Conservation (phyloP, 352 stramenopile species). For the Phytophthora fragariaefolia region DNA sequence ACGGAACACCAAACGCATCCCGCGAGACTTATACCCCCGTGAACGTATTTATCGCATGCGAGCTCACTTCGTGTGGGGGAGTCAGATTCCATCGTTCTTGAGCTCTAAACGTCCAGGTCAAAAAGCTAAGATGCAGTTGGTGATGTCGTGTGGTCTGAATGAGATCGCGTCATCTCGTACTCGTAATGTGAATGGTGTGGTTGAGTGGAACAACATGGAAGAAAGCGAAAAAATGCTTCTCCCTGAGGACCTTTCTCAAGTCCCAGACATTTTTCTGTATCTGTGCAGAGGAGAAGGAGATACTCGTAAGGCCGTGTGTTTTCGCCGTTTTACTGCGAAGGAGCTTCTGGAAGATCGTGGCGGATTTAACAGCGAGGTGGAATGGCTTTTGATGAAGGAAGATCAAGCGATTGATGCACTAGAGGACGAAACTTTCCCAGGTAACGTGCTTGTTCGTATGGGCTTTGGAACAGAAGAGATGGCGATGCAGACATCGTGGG, state of each 20-base stretch:
- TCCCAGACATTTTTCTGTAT: slow-evolving; percentile 92
- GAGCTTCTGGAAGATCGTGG: slow-evolving; percentile 65
- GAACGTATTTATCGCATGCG: slow-evolving; percentile 75
- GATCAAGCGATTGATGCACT: slow-evolving; percentile 83
- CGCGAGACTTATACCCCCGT: slow-evolving; percentile 61
- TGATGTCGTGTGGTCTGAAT: slow-evolving; percentile 70
- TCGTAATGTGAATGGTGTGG: slow-evolving; percentile 80
- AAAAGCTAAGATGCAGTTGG: slow-evolving; percentile 81
- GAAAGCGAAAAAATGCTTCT: slow-evolving; percentile 83
- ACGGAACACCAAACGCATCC: slow-evolving; percentile 78
- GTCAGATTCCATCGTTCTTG: slow-evolving; percentile 76
- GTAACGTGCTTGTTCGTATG: slow-evolving; percentile 80
- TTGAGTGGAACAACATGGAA: slow-evolving; percentile 86
- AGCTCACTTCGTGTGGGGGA: slow-evolving; percentile 78
- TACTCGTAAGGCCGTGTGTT: slow-evolving; percentile 73
- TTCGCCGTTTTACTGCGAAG: slow-evolving; percentile 79
- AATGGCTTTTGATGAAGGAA: slow-evolving; percentile 86
- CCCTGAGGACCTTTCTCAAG: slow-evolving; percentile 70
- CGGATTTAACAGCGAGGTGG: slow-evolving; percentile 59
- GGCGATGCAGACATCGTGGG: slow-evolving; percentile 61
- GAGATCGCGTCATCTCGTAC: slow-evolving; percentile 61
- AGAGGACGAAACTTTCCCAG: slow-evolving; percentile 79
- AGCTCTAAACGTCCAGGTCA: slow-evolving; percentile 74
- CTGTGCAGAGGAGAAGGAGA: slow-evolving; percentile 76
- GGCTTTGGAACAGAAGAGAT: slow-evolving; percentile 82